These are phyloP conservation scores for Kwoniella bestiolae DNA, from an alignment of 768 basidiomycete genomes.

Conservation along the genomic window DNA sequence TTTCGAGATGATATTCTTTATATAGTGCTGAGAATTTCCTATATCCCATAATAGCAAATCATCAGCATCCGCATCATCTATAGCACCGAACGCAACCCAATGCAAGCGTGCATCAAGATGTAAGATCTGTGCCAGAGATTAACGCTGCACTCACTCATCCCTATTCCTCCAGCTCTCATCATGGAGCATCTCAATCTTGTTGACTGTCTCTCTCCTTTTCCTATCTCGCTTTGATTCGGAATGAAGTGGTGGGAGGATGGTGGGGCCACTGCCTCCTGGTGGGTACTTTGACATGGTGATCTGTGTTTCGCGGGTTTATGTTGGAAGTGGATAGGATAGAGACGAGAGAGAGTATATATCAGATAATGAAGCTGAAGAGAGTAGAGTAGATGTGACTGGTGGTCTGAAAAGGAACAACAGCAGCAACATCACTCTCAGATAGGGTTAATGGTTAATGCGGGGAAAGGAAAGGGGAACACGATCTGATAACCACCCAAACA, in stretches of 20 bases:
- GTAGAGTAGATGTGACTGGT: no score
- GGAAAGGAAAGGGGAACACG: not conserved
- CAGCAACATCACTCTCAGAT: not conserved
- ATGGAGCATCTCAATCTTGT: constrained; percentile 59
- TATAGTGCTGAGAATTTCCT: constrained; percentile 56
- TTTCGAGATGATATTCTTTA: constrained; percentile 54
- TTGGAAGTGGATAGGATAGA: not conserved
- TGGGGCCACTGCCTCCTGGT: constrained; percentile 21
- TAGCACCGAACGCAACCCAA: no score
- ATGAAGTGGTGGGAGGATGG: constrained; percentile 49
- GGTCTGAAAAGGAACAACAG: not conserved
- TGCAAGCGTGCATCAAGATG: no score
- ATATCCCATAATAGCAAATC: no score
- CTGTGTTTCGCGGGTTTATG: not conserved
- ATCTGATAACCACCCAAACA: not conserved
- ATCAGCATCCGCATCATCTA: not conserved
- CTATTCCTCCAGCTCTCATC: constrained; percentile 57
- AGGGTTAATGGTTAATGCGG: constrained; percentile 5
- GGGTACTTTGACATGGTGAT: constrained; percentile 27
- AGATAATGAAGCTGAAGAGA: no score
- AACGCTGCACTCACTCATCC: constrained; percentile 54
- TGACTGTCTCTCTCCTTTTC: constrained; percentile 59
- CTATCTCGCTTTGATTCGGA: constrained; percentile 58
- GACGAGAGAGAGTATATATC: no score
- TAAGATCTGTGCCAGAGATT: no score